Conservation (phyloP, 2,329 filamentous ascomycete genomes). For the Exophiala sp. region DNA sequence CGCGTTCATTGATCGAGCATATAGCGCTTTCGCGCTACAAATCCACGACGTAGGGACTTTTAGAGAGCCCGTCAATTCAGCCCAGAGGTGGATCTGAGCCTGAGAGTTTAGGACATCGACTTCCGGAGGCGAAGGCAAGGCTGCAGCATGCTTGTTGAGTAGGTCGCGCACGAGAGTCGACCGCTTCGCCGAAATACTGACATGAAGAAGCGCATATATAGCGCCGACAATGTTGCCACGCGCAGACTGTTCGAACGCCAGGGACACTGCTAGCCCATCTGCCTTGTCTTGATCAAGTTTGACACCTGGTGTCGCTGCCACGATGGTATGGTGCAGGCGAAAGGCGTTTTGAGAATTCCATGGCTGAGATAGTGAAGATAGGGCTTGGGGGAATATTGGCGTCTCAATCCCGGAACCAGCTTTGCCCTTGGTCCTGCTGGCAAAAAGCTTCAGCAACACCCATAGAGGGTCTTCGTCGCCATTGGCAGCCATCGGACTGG, state of each 20-base stretch:
- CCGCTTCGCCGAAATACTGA: slow-evolving; percentile 62
- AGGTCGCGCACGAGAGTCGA: slow-evolving; percentile 68
- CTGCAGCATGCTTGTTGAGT: slow-evolving; percentile 66
- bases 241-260: slow-evolving; percentile 49
- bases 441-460: slow-evolving; percentile 79
- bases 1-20: slow-evolving; percentile 68
- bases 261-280: slow-evolving; percentile 64
- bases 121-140: slow-evolving; percentile 56
- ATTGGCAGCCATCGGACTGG: slow-evolving; percentile 66
- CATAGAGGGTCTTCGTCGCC: slow-evolving; percentile 65
- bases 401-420: slow-evolving; percentile 35
- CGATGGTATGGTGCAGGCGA: slow-evolving; percentile 73
- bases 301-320: slow-evolving; percentile 49
- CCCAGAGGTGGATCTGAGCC: slow-evolving; percentile 41
- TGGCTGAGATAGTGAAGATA: slow-evolving; percentile 73
- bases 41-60: slow-evolving; percentile 75
- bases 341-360: slow-evolving; percentile 75
- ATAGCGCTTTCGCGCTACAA: slow-evolving; percentile 80
- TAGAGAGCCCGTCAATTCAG: slow-evolving; percentile 60
- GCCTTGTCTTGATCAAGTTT: slow-evolving; percentile 57
- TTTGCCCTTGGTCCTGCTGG: slow-evolving; percentile 40
- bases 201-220: slow-evolving; percentile 72
- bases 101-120: background rate
- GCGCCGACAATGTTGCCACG: slow-evolving; percentile 67
- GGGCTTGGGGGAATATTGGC: slow-evolving; percentile 61